Evolutionary conservation across 495 filamentous ascomycete genomes (phyloP).

Genomic region (Tuber indicum): DNA sequence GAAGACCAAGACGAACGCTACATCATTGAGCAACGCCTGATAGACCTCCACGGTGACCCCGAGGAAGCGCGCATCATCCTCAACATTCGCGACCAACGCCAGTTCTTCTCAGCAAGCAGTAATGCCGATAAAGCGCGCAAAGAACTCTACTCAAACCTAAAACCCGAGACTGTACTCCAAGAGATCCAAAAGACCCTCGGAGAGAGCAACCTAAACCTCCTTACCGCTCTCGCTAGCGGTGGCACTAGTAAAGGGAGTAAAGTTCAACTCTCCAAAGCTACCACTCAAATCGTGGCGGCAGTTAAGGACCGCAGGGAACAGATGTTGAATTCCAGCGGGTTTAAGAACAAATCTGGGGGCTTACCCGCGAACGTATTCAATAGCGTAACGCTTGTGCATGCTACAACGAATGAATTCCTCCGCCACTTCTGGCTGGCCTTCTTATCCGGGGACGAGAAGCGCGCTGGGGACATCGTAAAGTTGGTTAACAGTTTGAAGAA

Average conservation of each 20-base stretch:
- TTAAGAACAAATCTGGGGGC: conserved; percentile 45
- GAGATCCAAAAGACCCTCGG: conserved; percentile 59
- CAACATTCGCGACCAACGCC: conserved; percentile 76
- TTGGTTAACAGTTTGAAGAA: conserved; percentile 70
- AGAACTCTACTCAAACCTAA: conserved; percentile 56
- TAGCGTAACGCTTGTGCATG: conserved; percentile 73
- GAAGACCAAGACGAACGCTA: conserved; percentile 68
- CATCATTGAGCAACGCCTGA: conserved; percentile 66
- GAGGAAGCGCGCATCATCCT: conserved; percentile 69
- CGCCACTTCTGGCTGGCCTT: conserved; percentile 91
- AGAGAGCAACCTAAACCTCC: conserved; percentile 53
- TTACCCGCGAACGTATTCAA: conserved; percentile 63
- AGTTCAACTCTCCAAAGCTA: conserved; percentile 43
- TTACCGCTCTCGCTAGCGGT: conserved; percentile 59
- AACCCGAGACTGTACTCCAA: conserved; percentile 60
- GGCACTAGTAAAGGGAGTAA: conserved; percentile 51
- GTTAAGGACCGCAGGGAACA: conserved; percentile 54
- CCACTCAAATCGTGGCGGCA: conserved; percentile 46
- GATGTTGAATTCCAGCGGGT: conserved; percentile 45
- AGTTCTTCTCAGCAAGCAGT: conserved; percentile 65
- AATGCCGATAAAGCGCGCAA: conserved; percentile 50
- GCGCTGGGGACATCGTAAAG: conserved; percentile 66
- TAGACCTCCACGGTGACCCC: conserved; percentile 70
- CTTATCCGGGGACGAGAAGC: conserved; percentile 70
- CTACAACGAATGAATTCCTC: conserved; percentile 89